phyloP scores from a whole-genome alignment of 2,329 filamentous ascomycete genomes.

The Samsoniella hepiali region DNA sequence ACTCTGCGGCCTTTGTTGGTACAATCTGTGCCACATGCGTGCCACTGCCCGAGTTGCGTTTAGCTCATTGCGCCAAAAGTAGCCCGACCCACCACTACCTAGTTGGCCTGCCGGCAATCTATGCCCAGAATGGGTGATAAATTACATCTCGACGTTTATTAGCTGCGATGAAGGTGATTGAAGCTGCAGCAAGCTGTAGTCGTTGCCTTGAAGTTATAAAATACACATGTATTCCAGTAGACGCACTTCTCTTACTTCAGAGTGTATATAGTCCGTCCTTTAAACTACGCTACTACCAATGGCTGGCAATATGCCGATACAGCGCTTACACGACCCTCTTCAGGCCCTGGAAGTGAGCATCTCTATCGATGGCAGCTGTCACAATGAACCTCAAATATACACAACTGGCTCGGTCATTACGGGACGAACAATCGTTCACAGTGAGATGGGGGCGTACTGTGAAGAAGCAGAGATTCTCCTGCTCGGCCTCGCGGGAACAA shows the following conservation, averaged over 20 bases:
- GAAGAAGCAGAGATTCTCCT: slow-evolving; percentile 13
- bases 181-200: background rate
- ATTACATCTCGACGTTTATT: background rate
- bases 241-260: background rate
- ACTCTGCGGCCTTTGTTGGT: background rate
- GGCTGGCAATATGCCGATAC: background rate
- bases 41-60: slow-evolving; percentile 13
- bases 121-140: slow-evolving; percentile 8
- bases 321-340: background rate
- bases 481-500: slow-evolving; percentile 6
- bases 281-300: background rate
- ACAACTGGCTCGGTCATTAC: slow-evolving; percentile 8
- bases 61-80: background rate
- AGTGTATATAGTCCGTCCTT: background rate
- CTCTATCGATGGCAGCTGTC: background rate
- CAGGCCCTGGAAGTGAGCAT: background rate
- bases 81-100: background rate
- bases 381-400: background rate
- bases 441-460: background rate
- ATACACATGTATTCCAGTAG: background rate
- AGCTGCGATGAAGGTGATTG: background rate
- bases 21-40: slow-evolving; percentile 19
- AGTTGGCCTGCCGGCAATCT: background rate
- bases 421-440: slow-evolving; percentile 1
- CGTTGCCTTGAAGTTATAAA: background rate